Evolutionary conservation across 495 filamentous ascomycete genomes (phyloP).

Genomic region (Cryomyces minteri): DNA sequence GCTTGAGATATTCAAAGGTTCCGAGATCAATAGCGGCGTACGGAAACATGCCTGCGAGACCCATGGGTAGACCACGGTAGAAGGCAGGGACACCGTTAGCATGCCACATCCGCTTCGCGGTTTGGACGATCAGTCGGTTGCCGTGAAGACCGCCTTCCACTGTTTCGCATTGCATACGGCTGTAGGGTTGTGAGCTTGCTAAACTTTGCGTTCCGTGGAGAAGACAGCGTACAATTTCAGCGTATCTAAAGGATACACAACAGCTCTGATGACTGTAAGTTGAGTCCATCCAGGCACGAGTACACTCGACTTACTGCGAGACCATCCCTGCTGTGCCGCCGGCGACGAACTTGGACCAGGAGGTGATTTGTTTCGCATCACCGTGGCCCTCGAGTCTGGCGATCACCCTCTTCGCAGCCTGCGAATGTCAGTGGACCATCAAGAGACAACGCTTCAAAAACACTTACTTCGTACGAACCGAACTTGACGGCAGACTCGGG

Average conservation of each 20-base stretch:
- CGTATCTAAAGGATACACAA: slow-evolving; percentile 92
- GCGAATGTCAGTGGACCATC: background rate
- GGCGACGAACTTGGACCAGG: slow-evolving; percentile 74
- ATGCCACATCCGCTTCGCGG: slow-evolving; percentile 67
- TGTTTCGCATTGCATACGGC: slow-evolving; percentile 85
- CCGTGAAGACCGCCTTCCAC: slow-evolving; percentile 70
- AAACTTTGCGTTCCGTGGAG: background rate
- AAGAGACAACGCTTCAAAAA: background rate
- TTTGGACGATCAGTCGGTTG: slow-evolving; percentile 66
- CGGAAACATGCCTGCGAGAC: slow-evolving; percentile 88
- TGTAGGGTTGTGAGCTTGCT: slow-evolving; percentile 5
- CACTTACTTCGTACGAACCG: slow-evolving; percentile 67
- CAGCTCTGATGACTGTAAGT: slow-evolving; percentile 36
- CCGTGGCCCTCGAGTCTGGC: slow-evolving; percentile 76
- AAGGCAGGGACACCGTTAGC: slow-evolving; percentile 55
- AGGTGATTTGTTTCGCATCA: slow-evolving; percentile 59
- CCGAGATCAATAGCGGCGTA: slow-evolving; percentile 94
- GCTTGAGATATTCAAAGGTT: slow-evolving; percentile 87
- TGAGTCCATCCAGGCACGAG: background rate
- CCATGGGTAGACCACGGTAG: slow-evolving; percentile 86
- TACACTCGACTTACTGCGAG: slow-evolving; percentile 46
- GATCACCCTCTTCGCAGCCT: slow-evolving; percentile 78
- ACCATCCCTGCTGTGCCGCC: slow-evolving; percentile 88
- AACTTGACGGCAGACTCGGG: slow-evolving; percentile 96
- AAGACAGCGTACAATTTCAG: slow-evolving; percentile 60